Base-by-base conservation (phyloP, 192 early-diverging fungal species). In the Obelidium mucronatum region DNA sequence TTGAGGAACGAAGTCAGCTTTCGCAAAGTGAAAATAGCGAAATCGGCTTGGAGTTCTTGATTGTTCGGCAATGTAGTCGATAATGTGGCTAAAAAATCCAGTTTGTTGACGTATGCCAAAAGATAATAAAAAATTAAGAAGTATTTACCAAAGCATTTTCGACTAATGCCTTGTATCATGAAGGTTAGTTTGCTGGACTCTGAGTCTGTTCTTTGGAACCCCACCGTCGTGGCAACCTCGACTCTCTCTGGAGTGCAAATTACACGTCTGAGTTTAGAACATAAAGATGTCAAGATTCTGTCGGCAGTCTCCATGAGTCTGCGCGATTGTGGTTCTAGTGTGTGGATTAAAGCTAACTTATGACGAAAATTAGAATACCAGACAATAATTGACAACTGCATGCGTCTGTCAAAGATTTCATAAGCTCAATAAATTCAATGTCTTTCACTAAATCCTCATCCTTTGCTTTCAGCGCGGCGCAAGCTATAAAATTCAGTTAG, bases 401-500 rank as follows among this genome's bases (percentile, higher is more conserved):
- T 13, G 34, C n/a, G 39, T 34, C n/a, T 19, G 62, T 15, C 11
- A 64, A 64, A n/a, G 35, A 28, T 35, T 37, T 64, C 6, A 37
- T 64, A 28, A 64, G 62, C 31, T 64, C 62, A 37, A 64, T 39
- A 35, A 39, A 64, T 64, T 64, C 62, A 40, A 64, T 64, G 1
- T 64, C 62, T 37, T 64, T 64, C 13, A 40, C 26, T 5, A 64
- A 13, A 35, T 13, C 34, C 6, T 35, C 34, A 35, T 64, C 35
- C 11, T 35, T n/a, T 19, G 19, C 24, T 39, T 68, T 42, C 39
- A 68, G 39, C 39, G n/a, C 19, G 13, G 66, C 66, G 28, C 48
- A 42, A 48, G 44, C 44, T 48, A 15, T 48, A 48, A 48, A n/a
- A n/a, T n/a, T n/a, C n/a, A n/a, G n/a, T n/a, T n/a, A n/a, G n/a